phyloP scores from a whole-genome alignment of 1,284 basidiomycete species.

The Peniophora sp. region DNA sequence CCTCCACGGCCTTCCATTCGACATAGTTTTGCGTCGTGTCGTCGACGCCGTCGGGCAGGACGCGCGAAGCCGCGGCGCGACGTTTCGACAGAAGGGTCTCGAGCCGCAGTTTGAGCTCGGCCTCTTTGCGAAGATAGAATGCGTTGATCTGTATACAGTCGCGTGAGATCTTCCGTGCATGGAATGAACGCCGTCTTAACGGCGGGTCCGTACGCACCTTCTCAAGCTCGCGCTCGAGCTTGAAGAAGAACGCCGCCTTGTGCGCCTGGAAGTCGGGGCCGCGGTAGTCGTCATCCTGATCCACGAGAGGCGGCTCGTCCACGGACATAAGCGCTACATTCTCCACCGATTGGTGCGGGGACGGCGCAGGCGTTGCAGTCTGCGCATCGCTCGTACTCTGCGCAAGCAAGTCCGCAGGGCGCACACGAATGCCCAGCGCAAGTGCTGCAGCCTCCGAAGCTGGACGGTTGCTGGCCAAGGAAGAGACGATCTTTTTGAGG shows the following conservation, averaged over 20 bases:
- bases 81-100: slow-evolving; percentile 93
- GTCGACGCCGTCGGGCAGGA: slow-evolving; percentile 54
- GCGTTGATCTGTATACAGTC: slow-evolving; percentile 77
- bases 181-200: neutral
- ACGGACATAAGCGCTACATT: slow-evolving; percentile 9
- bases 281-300: slow-evolving; percentile 58
- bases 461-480: slow-evolving; percentile 86
- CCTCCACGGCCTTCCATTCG: slow-evolving; percentile 91
- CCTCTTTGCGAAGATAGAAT: slow-evolving; percentile 99
- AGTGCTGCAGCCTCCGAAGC: slow-evolving; percentile 85
- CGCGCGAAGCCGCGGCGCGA: slow-evolving; percentile 70
- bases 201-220: slow-evolving; percentile 52
- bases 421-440: slow-evolving; percentile 74
- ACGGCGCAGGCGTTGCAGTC: neutral
- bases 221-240: slow-evolving; percentile 94
- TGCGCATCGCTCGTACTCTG: neutral
- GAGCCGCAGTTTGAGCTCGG: slow-evolving; percentile 87
- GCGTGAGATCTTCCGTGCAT: neutral
- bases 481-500: slow-evolving; percentile 98
- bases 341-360: slow-evolving; percentile 7
- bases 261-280: slow-evolving; percentile 83
- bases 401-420: slow-evolving; percentile 55
- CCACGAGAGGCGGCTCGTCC: slow-evolving; percentile 48
- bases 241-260: slow-evolving; percentile 99
- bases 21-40: slow-evolving; percentile 62